These are phyloP conservation scores for Amauroascus verrucosus DNA, from an alignment of 2,329 filamentous ascomycete species.

Conservation along the genomic window DNA sequence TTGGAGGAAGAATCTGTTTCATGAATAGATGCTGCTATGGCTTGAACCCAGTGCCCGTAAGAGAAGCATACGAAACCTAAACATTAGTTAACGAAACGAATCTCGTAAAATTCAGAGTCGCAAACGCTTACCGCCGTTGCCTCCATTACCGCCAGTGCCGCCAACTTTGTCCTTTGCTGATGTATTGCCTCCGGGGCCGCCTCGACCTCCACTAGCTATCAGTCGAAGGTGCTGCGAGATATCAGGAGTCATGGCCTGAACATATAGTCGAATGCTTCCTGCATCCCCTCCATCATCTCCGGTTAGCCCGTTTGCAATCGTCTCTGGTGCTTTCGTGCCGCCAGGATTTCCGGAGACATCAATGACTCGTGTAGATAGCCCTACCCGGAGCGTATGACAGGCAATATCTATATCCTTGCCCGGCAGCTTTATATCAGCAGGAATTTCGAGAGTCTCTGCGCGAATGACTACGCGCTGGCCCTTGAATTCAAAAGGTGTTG, in stretches of 20 bases:
- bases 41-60: not conserved
- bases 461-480: not conserved
- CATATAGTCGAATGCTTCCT: not conserved
- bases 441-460: not conserved
- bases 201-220: not conserved
- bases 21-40: not conserved
- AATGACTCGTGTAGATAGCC: not conserved
- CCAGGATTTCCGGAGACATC: not conserved
- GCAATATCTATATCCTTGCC: not conserved
- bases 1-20: not conserved
- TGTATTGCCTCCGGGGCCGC: not conserved
- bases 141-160: not conserved
- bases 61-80: not conserved
- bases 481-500: not conserved
- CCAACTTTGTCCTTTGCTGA: not conserved
- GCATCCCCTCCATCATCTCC: not conserved
- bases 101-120: not conserved
- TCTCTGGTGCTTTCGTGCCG: not conserved
- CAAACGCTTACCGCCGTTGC: not conserved
- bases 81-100: not conserved
- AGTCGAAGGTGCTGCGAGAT: not conserved
- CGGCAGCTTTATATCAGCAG: not conserved
- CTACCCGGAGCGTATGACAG: not conserved
- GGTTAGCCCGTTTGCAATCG: not conserved
- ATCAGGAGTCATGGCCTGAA: not conserved